These are phyloP conservation scores for Podaxis carcinomalis DNA, from an alignment of 768 basidiomycete genomes.

Conservation along the genomic window DNA sequence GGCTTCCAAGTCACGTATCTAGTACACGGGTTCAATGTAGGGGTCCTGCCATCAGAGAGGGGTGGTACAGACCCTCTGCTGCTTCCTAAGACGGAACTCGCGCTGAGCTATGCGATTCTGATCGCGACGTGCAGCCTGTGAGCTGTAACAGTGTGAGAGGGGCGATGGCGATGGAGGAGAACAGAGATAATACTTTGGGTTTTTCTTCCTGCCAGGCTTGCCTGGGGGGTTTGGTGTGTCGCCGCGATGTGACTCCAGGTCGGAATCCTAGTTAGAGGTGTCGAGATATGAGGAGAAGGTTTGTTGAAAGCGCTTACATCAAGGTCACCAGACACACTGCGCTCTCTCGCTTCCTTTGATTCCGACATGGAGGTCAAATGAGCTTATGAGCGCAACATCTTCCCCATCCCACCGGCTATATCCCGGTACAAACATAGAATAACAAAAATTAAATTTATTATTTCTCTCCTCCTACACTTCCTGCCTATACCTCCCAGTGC, in stretches of 20 bases:
- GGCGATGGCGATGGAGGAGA: constrained; percentile 10
- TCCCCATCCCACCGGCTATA: not conserved
- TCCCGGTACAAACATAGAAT: constrained; percentile 14
- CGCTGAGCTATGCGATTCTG: constrained; percentile 92
- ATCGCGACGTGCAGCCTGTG: constrained; percentile 83
- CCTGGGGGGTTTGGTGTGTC: constrained; percentile 38
- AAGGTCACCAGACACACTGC: constrained; percentile 60
- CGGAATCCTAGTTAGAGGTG: constrained; percentile 50
- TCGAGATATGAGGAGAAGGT: not conserved
- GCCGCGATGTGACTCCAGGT: constrained; percentile 50
- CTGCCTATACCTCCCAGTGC: too few species aligned
- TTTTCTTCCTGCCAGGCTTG: constrained; percentile 84
- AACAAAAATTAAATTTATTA: constrained; percentile 13
- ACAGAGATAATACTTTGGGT: constrained; percentile 62
- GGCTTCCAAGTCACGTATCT: constrained; percentile 96
- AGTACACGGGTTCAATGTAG: not conserved
- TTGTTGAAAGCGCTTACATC: constrained; percentile 35
- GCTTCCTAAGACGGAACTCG: constrained; percentile 89
- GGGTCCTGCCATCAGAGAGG: not conserved
- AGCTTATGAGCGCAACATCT: constrained; percentile 35
- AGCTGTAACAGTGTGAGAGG: constrained; percentile 40
- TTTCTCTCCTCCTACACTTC: not conserved
- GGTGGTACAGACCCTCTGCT: constrained; percentile 59
- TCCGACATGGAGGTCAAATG: constrained; percentile 48
- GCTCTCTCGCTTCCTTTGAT: constrained; percentile 45